Base-by-base conservation (phyloP, 805 yeast species). In the Pichia cephalocereana region DNA sequence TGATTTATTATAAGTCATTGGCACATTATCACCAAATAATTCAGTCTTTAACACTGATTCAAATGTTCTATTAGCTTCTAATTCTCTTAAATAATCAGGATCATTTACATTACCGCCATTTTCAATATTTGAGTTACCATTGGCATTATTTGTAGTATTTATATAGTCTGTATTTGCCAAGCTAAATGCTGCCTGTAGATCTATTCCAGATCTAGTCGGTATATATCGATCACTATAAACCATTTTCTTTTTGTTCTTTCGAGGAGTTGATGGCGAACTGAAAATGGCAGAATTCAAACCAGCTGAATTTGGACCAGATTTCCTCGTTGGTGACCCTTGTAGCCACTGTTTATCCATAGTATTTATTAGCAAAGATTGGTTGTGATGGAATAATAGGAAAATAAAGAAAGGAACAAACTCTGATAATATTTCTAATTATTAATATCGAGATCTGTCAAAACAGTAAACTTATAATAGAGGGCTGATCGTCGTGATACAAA, bases 11-110 rank as follows among this genome's bases (percentile, higher is more conserved):
- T 49, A 52, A 3, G 51, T 45, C 55, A 56, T 66, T 49, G 90
- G 87, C 5, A 87, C 79, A 52, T 85, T 79, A 60, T 84, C 93
- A 15, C 97, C 98, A 70, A 93, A 93, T 36, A 93, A 68, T 63
- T 93, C 99, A 34, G 95, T 86, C 57, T 86, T 84, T 43, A 93
- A 68, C 2, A 93, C 86, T 0, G 91, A 80, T 47, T 90, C 82
- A 65, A 90, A 93, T 0, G 96, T 86, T 54, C 84, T 71, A 61
- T 86, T 86, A 6, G 96, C 96, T 59, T 86, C 95, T 55, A 82
- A 83, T 59, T 82, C 87, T 54, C 80, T 73, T 53, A 82, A 75
- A 38, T 72, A 69, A 52, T 86, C 93, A 23, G 83, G 68, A 56
- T 85, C 95, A 54, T 74, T 75, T 45, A 23, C 27, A 17, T 32